Base-by-base conservation (phyloP, 345 rosid species). In the Eucalyptus curtisii region DNA sequence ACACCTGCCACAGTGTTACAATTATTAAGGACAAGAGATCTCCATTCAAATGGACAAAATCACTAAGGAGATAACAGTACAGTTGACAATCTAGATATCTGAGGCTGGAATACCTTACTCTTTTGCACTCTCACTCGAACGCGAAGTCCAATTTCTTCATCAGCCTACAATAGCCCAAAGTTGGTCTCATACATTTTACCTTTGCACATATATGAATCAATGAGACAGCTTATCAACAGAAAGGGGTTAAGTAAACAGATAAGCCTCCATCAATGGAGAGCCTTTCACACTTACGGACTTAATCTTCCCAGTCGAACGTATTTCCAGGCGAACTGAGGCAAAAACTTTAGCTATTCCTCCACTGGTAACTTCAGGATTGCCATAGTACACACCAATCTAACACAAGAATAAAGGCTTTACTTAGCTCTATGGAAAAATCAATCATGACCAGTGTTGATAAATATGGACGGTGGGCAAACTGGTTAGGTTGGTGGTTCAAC, bases 331-430 rank as follows among this genome's bases (percentile, higher is more conserved):
- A 91, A 97, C 98, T 15, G 99, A 97, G 22, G 99, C 98, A 37
- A 96, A 90, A 97, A 97, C 92, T 97, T 97, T 59, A 97, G 92
- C 99, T 89, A 97, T 95, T 89, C 99, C 99, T 90, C 99, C 99
- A 88, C 99, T 97, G 59, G 99, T 96, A 90, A 97, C 99, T 93
- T 97, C 99, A 88, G 99, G 99, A 92, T 97, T 97, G 76, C 99
- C 99, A 53, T 97, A 97, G 92, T 95, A 96, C 64, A 96, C 99
- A 90, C 99, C 99, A 93, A 97, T 97, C 99, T 97, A 87, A 85
- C 76, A 88, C 80, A 92, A 85, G 89, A 91, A 86, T 79, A 86
- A 87, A 42, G 47, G 82, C 80, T 52, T 57, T 55, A 49, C 40
- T 61, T 76, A 76, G 84, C 30, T 40, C 30, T 76, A 40, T 6